Base-by-base conservation (phyloP, 495 filamentous ascomycete species). In the Cercophora sp. region DNA sequence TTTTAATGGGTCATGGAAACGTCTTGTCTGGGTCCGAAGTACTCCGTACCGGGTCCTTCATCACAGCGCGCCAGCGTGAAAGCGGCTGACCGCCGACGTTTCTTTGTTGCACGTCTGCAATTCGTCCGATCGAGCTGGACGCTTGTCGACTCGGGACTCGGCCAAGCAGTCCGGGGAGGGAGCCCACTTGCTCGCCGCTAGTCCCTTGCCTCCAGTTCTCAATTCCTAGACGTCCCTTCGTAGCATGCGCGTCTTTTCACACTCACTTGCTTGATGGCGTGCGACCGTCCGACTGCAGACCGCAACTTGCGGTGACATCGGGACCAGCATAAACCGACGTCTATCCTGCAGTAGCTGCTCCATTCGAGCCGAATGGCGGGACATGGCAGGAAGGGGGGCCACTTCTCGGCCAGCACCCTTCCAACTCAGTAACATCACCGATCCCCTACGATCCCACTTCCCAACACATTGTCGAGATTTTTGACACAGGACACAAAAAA, bases 271-370 rank as follows among this genome's bases (percentile, higher is more conserved):
- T 34, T 25, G 46, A 51, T 51, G 48, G 48, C 36, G 48, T 51
- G 48, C 48, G 48, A 29, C 40, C 29, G 18, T n/a, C n/a, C n/a
- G n/a, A n/a, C n/a, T 45, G 32, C 57, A 60, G 57, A 60, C 57
- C 53, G 53, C 57, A 60, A 60, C 53, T 60, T 53, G 48, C 55
- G 49, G 55, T 57, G 26, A 44, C 34, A 39, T 32, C 36, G 49
- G 43, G 42, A 36, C 20, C 35, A 41, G 23, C 34, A 20, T 25
- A 48, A 48, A 51, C 18, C 22, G 49, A 40, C 23, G 43, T 27
- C 49, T 31, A 29, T 43, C 32, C 48, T 29, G 48, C 31, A 16
- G 24, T 43, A 45, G 25, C 11, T 39, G 4, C 15, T 47, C 5
- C 27, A 44, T n/a, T 34, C 41, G 22, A 54, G 26, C 39, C 34